Conservation (phyloP, 2,329 filamentous ascomycete genomes). For the Colletotrichum sansevieriae region DNA sequence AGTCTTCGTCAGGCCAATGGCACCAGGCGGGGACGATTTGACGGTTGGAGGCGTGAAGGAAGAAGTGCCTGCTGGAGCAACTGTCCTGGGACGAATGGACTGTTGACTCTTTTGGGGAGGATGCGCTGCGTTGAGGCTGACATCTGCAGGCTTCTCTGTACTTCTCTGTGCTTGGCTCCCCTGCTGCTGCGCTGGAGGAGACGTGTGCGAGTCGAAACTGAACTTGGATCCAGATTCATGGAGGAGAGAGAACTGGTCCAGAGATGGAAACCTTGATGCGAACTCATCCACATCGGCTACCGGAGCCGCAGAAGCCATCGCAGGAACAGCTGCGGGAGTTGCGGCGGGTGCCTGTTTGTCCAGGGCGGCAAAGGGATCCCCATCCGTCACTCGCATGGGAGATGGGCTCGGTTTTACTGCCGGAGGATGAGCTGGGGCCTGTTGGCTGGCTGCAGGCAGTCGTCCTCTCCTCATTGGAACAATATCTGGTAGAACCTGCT, state of each 20-base stretch:
- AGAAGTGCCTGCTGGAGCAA: constrained; percentile 45
- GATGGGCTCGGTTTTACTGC: constrained; percentile 74
- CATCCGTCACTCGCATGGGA: constrained; percentile 75
- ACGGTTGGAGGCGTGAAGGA: constrained; percentile 48
- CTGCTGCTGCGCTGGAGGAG: constrained; percentile 62
- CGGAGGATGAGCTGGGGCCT: constrained; percentile 57
- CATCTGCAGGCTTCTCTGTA: constrained; percentile 83
- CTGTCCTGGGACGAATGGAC: constrained; percentile 33
- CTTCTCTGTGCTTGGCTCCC: constrained; percentile 74
- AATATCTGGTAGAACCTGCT: constrained; percentile 85
- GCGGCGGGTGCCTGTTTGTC: constrained; percentile 73
- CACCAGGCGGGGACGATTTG: constrained; percentile 34
- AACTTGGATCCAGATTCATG: constrained; percentile 89
- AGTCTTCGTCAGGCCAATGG: constrained; percentile 49
- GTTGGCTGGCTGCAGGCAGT: constrained; percentile 61
- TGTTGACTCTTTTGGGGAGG: constrained; percentile 34
- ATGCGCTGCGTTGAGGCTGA: constrained; percentile 73
- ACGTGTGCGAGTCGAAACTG: constrained; percentile 77
- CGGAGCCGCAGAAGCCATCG: not conserved
- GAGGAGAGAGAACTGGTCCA: constrained; percentile 92
- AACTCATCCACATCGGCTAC: constrained; percentile 78
- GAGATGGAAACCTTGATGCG: constrained; percentile 85
- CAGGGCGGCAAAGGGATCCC: constrained; percentile 91
- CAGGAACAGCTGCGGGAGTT: constrained; percentile 51
- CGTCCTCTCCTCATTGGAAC: constrained; percentile 93